phyloP scores from a whole-genome alignment of 768 basidiomycete genomes.

The Cyathus striatus region DNA sequence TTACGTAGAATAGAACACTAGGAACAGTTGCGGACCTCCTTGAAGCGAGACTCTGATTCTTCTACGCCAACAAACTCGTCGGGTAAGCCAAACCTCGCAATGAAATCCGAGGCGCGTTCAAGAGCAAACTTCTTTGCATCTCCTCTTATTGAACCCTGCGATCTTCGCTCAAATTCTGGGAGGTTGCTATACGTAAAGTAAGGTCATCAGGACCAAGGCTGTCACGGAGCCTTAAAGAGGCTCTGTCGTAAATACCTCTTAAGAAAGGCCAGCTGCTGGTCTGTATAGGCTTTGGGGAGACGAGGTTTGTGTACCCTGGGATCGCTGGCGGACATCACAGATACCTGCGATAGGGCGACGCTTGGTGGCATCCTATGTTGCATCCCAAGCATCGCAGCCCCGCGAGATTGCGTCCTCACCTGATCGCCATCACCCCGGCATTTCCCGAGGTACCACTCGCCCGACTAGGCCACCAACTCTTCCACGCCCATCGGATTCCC shows the following conservation, averaged over 20 bases:
- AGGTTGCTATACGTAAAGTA: slow-evolving; percentile 29
- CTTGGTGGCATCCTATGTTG: background rate
- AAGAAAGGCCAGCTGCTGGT: slow-evolving; percentile 57
- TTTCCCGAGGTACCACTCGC: slow-evolving; percentile 25
- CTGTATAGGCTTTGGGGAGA: slow-evolving; percentile 60
- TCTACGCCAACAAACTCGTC: slow-evolving; percentile 48
- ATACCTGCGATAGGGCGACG: background rate
- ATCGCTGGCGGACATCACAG: slow-evolving; percentile 32
- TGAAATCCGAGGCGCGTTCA: slow-evolving; percentile 58
- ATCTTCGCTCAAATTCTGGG: slow-evolving; percentile 53
- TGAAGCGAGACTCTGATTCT: slow-evolving; percentile 56
- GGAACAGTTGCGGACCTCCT: slow-evolving; percentile 59
- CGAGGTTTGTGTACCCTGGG: slow-evolving; percentile 63
- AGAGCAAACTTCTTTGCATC: slow-evolving; percentile 69
- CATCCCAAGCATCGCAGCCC: background rate
- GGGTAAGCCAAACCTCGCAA: slow-evolving; percentile 52
- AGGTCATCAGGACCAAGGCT: background rate
- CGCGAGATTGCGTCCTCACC: background rate
- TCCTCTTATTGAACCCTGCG: slow-evolving; percentile 55
- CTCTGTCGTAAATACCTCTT: slow-evolving; percentile 30
- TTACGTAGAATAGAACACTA: slow-evolving; percentile 4
- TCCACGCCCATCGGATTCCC: slow-evolving; percentile 5
- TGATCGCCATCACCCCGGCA: slow-evolving; percentile 9
- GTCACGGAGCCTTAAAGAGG: background rate
- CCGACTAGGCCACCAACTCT: slow-evolving; percentile 6